phyloP scores from a whole-genome alignment of 2,329 filamentous ascomycete genomes.

The Incumbomyces delicatus region DNA sequence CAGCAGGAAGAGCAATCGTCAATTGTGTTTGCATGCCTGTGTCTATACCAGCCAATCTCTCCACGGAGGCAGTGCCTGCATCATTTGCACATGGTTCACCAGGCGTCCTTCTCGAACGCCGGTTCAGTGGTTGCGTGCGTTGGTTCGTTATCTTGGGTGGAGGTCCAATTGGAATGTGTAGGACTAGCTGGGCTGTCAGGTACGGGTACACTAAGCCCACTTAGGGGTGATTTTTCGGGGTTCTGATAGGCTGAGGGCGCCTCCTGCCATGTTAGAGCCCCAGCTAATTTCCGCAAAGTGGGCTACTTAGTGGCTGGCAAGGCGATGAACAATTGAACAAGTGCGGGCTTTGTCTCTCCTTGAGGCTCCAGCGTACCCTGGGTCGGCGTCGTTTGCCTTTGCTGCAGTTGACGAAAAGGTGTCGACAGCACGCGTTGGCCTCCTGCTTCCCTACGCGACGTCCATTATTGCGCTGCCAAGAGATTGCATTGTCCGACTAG shows the following conservation, averaged over 20 bases:
- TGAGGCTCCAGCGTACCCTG: neutral
- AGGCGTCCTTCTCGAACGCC: neutral
- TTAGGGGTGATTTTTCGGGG: neutral
- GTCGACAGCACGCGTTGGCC: neutral
- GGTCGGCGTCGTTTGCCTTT: neutral
- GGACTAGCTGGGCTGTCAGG: neutral
- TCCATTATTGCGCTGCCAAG: neutral
- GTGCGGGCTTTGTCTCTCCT: neutral
- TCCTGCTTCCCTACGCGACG: neutral
- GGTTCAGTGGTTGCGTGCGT: no score
- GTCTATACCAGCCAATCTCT: neutral
- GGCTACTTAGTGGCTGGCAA: conserved; percentile 2
- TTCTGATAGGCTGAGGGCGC: neutral
- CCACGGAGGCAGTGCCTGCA: neutral
- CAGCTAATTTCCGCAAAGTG: conserved; percentile 7
- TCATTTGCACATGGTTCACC: neutral
- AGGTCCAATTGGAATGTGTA: conserved; percentile 5
- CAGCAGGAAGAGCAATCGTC: neutral
- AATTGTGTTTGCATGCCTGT: neutral
- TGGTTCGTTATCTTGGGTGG: no score
- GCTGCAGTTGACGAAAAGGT: neutral
- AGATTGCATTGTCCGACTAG: neutral
- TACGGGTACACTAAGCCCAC: neutral
- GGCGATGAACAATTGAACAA: conserved; percentile 1
- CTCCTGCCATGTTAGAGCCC: neutral